Evolutionary conservation across 495 filamentous ascomycete genomes (phyloP).

Genomic region (Podospora tetraspora): DNA sequence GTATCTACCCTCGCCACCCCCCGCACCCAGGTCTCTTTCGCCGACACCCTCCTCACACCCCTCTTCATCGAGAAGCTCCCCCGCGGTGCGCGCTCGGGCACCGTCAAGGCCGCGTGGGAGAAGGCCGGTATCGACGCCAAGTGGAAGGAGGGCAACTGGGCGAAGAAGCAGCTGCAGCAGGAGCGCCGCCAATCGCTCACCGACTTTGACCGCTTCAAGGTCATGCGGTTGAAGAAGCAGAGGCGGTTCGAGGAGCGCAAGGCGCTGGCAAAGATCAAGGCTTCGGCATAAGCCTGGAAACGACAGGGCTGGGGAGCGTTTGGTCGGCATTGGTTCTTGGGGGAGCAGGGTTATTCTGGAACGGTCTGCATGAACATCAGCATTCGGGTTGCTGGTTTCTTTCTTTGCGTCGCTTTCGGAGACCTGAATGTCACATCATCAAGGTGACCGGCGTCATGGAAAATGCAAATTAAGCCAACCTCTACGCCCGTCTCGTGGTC

Average conservation of each 20-base stretch:
- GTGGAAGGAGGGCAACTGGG: conserved; percentile 82
- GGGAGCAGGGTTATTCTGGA: conserved; percentile 35
- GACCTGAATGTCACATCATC: conserved; percentile 48
- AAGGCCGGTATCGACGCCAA: conserved; percentile 80
- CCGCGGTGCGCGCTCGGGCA: conserved; percentile 74
- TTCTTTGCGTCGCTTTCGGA: conserved; percentile 47
- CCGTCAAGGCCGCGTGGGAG: conserved; percentile 81
- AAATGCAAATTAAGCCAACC: conserved; percentile 39
- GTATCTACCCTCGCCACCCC: conserved; percentile 69
- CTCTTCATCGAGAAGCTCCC: conserved; percentile 85
- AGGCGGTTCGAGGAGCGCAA: conserved; percentile 94
- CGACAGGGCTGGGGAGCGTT: conserved; percentile 28
- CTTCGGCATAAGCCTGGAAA: conserved; percentile 36
- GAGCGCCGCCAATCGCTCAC: conserved; percentile 83
- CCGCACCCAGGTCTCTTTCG: conserved; percentile 75
- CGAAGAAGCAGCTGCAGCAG: conserved; percentile 77
- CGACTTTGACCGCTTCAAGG: conserved; percentile 99
- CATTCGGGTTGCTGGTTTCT: conserved; percentile 44
- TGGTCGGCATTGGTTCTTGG: conserved; percentile 36
- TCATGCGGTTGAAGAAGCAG: conserved; percentile 96
- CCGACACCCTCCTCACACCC: conserved; percentile 79
- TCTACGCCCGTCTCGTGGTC: conserved; percentile 1
- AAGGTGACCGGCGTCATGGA: conserved; percentile 42
- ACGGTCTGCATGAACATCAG: conserved; percentile 46
- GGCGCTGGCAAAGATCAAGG: conserved; percentile 72